Conservation (phyloP, 78 protist genomes). For the Diacronema lutheri region DNA sequence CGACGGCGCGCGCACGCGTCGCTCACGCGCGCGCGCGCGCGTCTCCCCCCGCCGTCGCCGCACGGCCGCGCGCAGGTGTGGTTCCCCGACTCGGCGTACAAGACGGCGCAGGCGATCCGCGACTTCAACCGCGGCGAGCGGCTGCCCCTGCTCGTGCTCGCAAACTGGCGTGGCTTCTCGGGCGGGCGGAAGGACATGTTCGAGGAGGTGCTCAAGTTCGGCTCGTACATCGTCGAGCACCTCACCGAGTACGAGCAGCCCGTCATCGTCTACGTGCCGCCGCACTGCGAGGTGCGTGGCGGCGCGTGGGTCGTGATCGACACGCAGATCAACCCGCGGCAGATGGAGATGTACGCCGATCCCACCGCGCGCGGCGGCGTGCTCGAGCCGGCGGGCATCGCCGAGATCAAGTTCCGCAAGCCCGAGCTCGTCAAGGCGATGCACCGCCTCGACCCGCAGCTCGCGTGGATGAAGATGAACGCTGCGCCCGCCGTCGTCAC, state of each 20-base stretch:
- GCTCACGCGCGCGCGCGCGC: conserved; percentile 57
- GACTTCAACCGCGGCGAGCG: conserved; percentile 74
- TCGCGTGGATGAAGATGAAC: conserved; percentile 8
- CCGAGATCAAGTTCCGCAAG: conserved; percentile 75
- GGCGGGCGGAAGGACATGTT: conserved; percentile 98
- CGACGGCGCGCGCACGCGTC: too few relatives aligned
- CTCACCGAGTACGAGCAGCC: conserved; percentile 88
- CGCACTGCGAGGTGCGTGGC: conserved; percentile 70
- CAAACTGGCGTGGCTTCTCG: conserved; percentile 96
- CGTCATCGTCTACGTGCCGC: conserved; percentile 90
- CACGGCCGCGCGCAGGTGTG: conserved; percentile 42
- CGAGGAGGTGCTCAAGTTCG: conserved; percentile 95
- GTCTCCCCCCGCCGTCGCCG: too few relatives aligned
- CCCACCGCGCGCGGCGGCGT: conserved; percentile 84
- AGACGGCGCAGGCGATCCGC: conserved; percentile 92
- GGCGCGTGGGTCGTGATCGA: conserved; percentile 99
- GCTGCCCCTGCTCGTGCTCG: conserved; percentile 73
- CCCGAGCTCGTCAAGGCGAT: conserved; percentile 66
- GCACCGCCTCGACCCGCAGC: conserved; percentile 67
- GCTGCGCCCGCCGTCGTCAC: neutral
- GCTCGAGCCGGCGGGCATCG: conserved; percentile 82
- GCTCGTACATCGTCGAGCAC: conserved; percentile 91
- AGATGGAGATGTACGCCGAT: conserved; percentile 91
- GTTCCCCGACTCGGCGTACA: conserved; percentile 94
- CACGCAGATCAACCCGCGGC: conserved; percentile 81